Conservation (phyloP, 495 filamentous ascomycete genomes). For the Aspergillus heteromorphus region DNA sequence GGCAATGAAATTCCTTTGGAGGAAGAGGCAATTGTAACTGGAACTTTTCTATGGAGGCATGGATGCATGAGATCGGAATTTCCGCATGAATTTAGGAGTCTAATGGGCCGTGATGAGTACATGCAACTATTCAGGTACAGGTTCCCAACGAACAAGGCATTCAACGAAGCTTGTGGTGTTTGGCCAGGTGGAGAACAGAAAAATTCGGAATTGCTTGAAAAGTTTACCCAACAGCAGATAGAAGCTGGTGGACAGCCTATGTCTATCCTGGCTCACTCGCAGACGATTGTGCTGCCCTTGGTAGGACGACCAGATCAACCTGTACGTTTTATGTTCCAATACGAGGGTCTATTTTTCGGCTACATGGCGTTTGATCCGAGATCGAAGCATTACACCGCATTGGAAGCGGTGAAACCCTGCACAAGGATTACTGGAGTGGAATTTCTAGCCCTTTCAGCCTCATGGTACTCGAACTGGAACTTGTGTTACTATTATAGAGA, state of each 20-base stretch:
- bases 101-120: neutral
- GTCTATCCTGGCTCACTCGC: neutral
- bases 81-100: neutral
- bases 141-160: neutral
- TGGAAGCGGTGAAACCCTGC: neutral
- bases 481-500: too few species aligned
- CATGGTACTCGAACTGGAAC: neutral
- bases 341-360: neutral
- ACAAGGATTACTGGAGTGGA: neutral
- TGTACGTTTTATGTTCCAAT: neutral
- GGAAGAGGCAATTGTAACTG: neutral
- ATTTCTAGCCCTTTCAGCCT: neutral
- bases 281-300: neutral
- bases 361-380: neutral
- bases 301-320: neutral
- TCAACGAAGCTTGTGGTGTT: neutral
- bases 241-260: neutral
- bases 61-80: neutral
- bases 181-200: neutral
- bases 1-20: neutral
- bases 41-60: neutral
- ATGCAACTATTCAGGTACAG: neutral
- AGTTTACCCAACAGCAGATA: neutral
- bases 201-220: neutral
- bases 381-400: neutral